These are phyloP conservation scores for Corchorus olitorius DNA, from an alignment of 345 rosid genomes.

Conservation along the genomic window DNA sequence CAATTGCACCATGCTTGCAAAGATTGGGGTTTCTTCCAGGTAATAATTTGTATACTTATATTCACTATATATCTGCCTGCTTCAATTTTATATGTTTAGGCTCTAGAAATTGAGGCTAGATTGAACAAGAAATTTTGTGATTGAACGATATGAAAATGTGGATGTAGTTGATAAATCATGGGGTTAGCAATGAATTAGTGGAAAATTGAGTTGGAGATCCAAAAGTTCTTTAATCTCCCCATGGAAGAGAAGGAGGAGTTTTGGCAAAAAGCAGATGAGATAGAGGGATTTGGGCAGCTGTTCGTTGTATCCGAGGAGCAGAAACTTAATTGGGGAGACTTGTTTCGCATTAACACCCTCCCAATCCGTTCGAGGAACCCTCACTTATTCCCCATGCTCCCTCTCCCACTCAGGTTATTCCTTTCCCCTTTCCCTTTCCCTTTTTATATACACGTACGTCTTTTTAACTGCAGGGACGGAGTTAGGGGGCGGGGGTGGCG, in stretches of 20 bases:
- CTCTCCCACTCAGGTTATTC: background rate
- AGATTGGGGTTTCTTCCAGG: conserved; percentile 29
- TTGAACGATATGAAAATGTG: background rate
- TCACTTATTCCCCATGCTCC: conserved; percentile 39
- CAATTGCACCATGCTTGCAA: conserved; percentile 24
- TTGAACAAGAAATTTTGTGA: background rate
- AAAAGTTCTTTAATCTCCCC: conserved; percentile 4
- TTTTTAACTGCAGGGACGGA: no score
- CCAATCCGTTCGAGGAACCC: conserved; percentile 37
- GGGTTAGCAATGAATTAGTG: conserved; percentile 15
- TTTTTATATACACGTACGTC: no score
- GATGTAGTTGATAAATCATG: conserved; percentile 29
- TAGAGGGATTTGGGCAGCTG: conserved; percentile 6
- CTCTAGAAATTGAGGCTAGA: no score
- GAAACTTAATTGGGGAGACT: conserved; percentile 45
- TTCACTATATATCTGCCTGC: no score
- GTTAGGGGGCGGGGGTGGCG: no score
- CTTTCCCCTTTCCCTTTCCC: no score
- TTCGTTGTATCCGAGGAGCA: conserved; percentile 35
- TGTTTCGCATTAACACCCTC: conserved; percentile 35
- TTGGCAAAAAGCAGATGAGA: conserved; percentile 2
- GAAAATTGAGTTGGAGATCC: conserved; percentile 8
- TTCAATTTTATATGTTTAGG: no score
- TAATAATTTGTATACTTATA: background rate
- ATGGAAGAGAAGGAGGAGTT: conserved; percentile 4